Evolutionary conservation across 495 filamentous ascomycete species (phyloP).

Genomic region (Glutinoglossum americanum): DNA sequence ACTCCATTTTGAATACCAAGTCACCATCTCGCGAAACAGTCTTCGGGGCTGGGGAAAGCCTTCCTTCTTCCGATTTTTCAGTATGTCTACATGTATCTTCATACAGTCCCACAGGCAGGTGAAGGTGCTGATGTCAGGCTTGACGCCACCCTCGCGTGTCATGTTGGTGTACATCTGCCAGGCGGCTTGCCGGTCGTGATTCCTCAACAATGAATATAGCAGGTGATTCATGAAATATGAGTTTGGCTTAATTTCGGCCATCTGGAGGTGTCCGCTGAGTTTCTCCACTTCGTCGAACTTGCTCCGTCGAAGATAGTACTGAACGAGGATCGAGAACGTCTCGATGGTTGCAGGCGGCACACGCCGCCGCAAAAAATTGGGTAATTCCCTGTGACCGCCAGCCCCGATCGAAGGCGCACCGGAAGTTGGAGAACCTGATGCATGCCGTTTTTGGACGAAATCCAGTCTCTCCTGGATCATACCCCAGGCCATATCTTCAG

Average conservation of each 20-base stretch:
- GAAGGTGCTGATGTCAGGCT: slow-evolving; percentile 48
- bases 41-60: slow-evolving; percentile 26
- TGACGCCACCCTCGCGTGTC: slow-evolving; percentile 20
- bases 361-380: slow-evolving; percentile 20
- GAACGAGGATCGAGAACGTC: slow-evolving; percentile 53
- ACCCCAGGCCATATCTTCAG: slow-evolving; percentile 49
- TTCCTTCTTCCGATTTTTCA: slow-evolving; percentile 16
- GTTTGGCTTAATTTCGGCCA: slow-evolving; percentile 39
- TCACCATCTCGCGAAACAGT: slow-evolving; percentile 41
- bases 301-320: slow-evolving; percentile 42
- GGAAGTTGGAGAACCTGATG: not conserved
- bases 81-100: slow-evolving; percentile 28
- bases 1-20: slow-evolving; percentile 22
- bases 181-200: slow-evolving; percentile 26
- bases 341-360: slow-evolving; percentile 44
- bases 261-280: slow-evolving; percentile 31
- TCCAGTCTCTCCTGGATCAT: slow-evolving; percentile 51
- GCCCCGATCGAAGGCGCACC: slow-evolving; percentile 1
- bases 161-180: slow-evolving; percentile 33
- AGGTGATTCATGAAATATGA: slow-evolving; percentile 59
- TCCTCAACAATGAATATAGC: slow-evolving; percentile 35
- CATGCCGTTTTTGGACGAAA: slow-evolving; percentile 26
- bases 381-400: slow-evolving; percentile 11
- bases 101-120: slow-evolving; percentile 41
- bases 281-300: slow-evolving; percentile 32